phyloP scores from a whole-genome alignment of 225 moss, liverwort and hornwort genomes.

The Ulota crispa region DNA sequence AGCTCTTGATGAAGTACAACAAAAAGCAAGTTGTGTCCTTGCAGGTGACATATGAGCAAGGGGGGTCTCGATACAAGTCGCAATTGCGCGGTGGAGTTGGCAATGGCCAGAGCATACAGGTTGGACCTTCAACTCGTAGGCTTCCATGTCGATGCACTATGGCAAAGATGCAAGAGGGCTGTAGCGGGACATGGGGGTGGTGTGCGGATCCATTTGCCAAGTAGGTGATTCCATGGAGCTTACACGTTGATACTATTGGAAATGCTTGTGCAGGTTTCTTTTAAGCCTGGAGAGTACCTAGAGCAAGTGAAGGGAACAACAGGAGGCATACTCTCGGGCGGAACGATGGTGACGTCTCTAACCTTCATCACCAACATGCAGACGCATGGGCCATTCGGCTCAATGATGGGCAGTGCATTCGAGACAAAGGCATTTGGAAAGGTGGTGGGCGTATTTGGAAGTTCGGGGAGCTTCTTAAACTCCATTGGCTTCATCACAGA shows the following conservation, averaged over 20 bases:
- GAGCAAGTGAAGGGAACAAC: neutral
- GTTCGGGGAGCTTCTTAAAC: neutral
- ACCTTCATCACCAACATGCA: conserved; percentile 2
- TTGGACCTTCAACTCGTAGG: neutral
- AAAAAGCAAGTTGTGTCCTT: neutral
- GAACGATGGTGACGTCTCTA: neutral
- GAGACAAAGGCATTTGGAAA: neutral
- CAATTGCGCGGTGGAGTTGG: neutral
- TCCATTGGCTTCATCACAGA: neutral
- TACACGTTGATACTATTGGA: neutral
- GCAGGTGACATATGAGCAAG: neutral
- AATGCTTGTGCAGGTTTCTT: neutral
- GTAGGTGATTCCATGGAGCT: neutral
- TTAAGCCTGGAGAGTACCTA: neutral
- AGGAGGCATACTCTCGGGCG: neutral
- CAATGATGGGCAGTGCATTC: neutral
- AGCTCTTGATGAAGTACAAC: neutral
- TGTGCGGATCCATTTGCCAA: neutral
- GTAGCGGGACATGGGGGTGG: neutral
- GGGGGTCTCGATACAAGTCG: neutral
- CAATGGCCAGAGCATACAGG: neutral
- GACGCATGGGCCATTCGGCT: neutral
- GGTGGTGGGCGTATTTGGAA: neutral
- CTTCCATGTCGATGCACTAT: no score
- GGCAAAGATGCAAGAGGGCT: no score